These are phyloP conservation scores for Pistacia atlantica DNA, from an alignment of 345 rosid species.

Conservation along the genomic window DNA sequence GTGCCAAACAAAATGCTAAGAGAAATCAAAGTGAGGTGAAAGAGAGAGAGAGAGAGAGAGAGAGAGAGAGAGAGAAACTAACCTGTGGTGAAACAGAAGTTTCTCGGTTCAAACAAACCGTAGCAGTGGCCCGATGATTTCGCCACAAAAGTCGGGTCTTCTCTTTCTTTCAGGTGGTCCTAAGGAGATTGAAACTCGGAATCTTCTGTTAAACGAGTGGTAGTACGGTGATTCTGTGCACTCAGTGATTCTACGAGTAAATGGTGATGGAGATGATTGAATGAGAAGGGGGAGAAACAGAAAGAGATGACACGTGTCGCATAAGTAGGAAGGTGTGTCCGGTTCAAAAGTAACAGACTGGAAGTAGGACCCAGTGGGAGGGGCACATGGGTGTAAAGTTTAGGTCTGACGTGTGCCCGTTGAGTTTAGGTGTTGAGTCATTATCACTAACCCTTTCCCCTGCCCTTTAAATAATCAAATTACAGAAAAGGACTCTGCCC, in stretches of 20 bases:
- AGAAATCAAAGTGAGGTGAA: slow-evolving; percentile 9
- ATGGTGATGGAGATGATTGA: slow-evolving; percentile 11
- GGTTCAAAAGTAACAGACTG: slow-evolving; percentile 34
- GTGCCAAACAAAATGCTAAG: not conserved
- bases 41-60: slow-evolving; percentile 18
- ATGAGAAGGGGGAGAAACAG: not conserved
- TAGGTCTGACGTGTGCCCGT: slow-evolving; percentile 11
- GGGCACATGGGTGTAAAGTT: slow-evolving; percentile 22
- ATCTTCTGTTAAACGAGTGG: not conserved
- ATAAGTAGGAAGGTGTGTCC: not conserved
- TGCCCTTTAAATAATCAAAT: not conserved
- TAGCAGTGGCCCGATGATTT: slow-evolving; percentile 21
- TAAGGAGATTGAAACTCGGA: slow-evolving; percentile 6
- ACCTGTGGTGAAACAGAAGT: slow-evolving; percentile 34
- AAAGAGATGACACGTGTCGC: slow-evolving; percentile 39
- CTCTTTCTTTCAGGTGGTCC: slow-evolving; percentile 26
- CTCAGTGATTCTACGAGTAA: slow-evolving; percentile 3
- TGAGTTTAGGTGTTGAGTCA: not conserved
- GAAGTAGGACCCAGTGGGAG: not conserved
- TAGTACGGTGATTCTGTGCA: slow-evolving; percentile 24
- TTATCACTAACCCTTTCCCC: not conserved
- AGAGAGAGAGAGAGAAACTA: slow-evolving; percentile 22
- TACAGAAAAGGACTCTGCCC: not conserved
- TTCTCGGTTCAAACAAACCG: slow-evolving; percentile 16
- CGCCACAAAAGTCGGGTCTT: slow-evolving; percentile 24